A percentile compares a stretch with the other conserved stretches of the same genome.
Evolutionary conservation across 1,139 yeast genomes (phyloP).

Genomic region (Blastobotrys petasosporus): DNA sequence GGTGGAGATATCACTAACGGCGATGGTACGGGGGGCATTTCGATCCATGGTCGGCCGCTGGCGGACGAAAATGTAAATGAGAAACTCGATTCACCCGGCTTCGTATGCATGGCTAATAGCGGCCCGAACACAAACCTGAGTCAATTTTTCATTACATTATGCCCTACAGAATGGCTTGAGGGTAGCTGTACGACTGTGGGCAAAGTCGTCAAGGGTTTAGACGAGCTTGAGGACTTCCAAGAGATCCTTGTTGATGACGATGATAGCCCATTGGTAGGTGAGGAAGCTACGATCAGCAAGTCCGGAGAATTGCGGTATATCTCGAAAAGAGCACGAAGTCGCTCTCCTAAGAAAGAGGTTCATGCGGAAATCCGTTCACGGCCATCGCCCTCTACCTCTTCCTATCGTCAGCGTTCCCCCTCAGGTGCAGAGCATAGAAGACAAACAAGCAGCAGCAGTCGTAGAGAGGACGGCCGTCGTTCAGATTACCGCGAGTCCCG

Average conservation of each 20-base stretch:
- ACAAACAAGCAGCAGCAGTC: background rate
- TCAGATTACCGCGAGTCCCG: background rate
- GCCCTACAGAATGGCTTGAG: conserved; percentile 39
- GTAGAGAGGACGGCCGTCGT: background rate
- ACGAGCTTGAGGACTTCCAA: conserved; percentile 43
- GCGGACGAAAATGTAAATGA: conserved; percentile 56
- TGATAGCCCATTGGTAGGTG: conserved; percentile 37
- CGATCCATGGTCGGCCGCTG: conserved; percentile 37
- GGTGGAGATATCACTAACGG: conserved; percentile 56
- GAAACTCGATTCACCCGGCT: conserved; percentile 25
- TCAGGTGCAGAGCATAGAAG: background rate
- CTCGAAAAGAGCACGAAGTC: background rate
- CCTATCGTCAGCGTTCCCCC: background rate
- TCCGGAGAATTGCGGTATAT: conserved; percentile 48
- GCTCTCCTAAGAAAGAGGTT: background rate
- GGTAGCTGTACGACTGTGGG: conserved; percentile 73
- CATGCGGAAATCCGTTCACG: background rate
- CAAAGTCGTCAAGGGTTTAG: conserved; percentile 54
- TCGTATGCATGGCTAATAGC: conserved; percentile 57
- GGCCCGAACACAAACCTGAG: conserved; percentile 56
- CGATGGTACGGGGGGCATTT: conserved; percentile 27
- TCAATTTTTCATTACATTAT: conserved; percentile 61
- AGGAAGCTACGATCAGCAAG: conserved; percentile 46
- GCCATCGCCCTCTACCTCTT: background rate
- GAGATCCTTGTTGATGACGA: conserved; percentile 28